Conservation (phyloP, 2,329 filamentous ascomycete species). For the Diaporthe ilicicola region DNA sequence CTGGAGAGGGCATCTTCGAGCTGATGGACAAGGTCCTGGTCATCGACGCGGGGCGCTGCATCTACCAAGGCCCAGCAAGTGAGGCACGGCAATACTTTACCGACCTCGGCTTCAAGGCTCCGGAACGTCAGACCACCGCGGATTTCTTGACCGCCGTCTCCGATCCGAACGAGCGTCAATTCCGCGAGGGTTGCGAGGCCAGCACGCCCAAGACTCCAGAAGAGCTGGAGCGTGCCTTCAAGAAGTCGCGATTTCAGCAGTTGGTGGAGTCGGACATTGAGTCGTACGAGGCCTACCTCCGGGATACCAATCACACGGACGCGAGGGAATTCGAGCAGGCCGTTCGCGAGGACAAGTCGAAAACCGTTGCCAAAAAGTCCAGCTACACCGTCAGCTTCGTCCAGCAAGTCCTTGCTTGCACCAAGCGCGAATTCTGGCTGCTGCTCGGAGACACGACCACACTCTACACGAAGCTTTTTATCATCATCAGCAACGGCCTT, state of each 20-base stretch:
- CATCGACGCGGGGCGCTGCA: constrained; percentile 72
- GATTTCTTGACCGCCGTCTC: constrained; percentile 82
- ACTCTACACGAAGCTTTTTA: constrained; percentile 81
- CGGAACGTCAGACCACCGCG: constrained; percentile 70
- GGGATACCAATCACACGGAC: constrained; percentile 65
- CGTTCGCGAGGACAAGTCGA: constrained; percentile 73
- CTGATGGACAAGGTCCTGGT: constrained; percentile 75
- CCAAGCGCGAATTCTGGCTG: constrained; percentile 80
- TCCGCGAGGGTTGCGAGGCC: constrained; percentile 71
- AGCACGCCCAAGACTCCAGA: constrained; percentile 74
- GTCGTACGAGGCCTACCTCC: constrained; percentile 48
- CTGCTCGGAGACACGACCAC: constrained; percentile 78
- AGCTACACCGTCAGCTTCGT: constrained; percentile 80
- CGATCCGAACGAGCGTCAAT: constrained; percentile 75
- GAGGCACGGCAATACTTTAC: constrained; percentile 73
- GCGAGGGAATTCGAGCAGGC: constrained; percentile 72
- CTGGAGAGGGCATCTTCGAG: constrained; percentile 65
- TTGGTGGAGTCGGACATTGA: constrained; percentile 64
- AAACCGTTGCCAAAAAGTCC: constrained; percentile 72
- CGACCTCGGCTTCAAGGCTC: constrained; percentile 71
- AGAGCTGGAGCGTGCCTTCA: constrained; percentile 73
- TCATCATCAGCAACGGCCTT: constrained; percentile 76
- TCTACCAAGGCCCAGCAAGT: constrained; percentile 71
- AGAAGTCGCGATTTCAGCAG: constrained; percentile 65
- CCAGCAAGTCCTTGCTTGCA: constrained; percentile 74